These are phyloP conservation scores for Phanerochaete sordida DNA, from an alignment of 768 basidiomycete species.

Conservation along the genomic window DNA sequence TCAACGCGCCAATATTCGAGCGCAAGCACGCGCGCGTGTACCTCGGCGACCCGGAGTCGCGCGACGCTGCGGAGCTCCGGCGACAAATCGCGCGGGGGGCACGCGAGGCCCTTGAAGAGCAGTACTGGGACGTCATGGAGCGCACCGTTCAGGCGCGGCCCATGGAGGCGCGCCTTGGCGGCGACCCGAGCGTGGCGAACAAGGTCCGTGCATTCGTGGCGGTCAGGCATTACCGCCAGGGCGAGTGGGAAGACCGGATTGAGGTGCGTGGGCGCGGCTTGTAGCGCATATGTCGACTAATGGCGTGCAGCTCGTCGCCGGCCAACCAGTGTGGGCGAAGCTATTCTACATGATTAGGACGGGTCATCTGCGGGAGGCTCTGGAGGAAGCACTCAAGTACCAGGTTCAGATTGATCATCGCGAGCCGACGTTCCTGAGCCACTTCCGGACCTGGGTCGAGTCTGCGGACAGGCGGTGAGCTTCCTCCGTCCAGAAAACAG, in stretches of 20 bases:
- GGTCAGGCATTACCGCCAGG: constrained; percentile 75
- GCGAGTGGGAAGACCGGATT: constrained; percentile 81
- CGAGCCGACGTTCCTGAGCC: constrained; percentile 78
- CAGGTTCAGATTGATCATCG: constrained; percentile 71
- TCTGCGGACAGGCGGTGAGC: constrained; percentile 73
- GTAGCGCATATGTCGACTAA: not conserved
- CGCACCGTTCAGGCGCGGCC: constrained; percentile 79
- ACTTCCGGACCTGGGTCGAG: constrained; percentile 82
- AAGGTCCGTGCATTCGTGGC: constrained; percentile 86
- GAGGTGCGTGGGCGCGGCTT: constrained; percentile 51
- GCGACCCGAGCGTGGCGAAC: constrained; percentile 87
- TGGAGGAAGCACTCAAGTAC: constrained; percentile 67
- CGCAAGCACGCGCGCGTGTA: constrained; percentile 82
- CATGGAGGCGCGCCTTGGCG: constrained; percentile 82
- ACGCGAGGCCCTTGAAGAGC: constrained; percentile 80
- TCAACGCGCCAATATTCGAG: constrained; percentile 76
- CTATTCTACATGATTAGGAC: constrained; percentile 90
- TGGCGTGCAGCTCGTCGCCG: constrained; percentile 65
- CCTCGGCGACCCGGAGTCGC: constrained; percentile 58
- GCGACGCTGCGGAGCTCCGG: constrained; percentile 62
- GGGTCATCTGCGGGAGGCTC: constrained; percentile 77
- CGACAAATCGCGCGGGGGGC: constrained; percentile 77
- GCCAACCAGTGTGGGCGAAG: constrained; percentile 90
- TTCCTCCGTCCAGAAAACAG: not conserved
- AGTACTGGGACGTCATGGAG: constrained; percentile 83